Conservation (phyloP, 176 grass and related monocot genomes). For the Hordeum vulgare region DNA sequence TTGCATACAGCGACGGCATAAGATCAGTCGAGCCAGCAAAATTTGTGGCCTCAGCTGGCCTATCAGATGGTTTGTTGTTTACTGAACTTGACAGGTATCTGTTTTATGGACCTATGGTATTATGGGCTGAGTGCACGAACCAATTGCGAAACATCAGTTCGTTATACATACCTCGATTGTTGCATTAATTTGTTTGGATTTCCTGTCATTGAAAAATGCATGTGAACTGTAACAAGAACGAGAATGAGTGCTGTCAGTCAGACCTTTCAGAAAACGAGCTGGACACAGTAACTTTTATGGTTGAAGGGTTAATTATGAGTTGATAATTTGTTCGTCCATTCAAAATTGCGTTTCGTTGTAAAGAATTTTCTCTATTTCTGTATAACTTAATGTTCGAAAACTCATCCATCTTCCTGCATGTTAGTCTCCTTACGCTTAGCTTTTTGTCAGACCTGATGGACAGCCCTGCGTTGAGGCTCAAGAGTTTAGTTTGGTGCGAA, state of each 20-base stretch:
- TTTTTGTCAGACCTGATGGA: constrained; percentile 65
- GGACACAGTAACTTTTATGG: neutral
- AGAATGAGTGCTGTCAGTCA: neutral
- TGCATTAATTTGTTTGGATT: neutral
- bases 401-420: neutral
- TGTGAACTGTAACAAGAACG: neutral
- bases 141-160: neutral
- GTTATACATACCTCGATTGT: neutral
- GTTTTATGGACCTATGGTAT: neutral
- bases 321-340: neutral
- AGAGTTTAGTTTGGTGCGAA: constrained; percentile 72
- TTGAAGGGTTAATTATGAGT: neutral
- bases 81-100: constrained; percentile 88
- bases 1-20: constrained; percentile 87
- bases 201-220: neutral
- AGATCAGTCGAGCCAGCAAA: constrained; percentile 59
- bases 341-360: neutral
- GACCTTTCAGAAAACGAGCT: neutral
- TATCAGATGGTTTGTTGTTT: constrained; percentile 60
- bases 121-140: neutral
- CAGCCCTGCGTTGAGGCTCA: constrained; percentile 58
- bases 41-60: constrained; percentile 25
- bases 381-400: neutral
- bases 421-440: neutral
- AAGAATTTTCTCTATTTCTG: neutral